Base-by-base conservation (phyloP, 2,329 filamentous ascomycete species). In the Ceratocystis huliohia region DNA sequence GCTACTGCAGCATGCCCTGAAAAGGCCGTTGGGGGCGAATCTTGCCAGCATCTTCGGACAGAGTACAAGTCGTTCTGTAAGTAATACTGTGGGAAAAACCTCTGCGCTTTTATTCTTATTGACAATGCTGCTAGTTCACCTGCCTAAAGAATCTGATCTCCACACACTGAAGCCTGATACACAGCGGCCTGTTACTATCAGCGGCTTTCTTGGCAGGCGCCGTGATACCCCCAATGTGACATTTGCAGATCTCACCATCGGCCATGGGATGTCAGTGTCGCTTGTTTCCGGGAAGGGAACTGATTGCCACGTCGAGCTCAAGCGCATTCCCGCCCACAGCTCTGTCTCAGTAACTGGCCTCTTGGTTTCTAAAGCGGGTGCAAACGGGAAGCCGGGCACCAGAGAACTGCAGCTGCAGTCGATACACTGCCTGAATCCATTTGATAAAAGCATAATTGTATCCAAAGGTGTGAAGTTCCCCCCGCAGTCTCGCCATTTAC, bases 381-480 rank as follows among this genome's bases (percentile, higher is more conserved):
- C 71, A 53, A 67, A 50, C n/a, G 70, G 70, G 28, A 64, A 70
- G 62, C 68, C 70, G 3, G 64, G 44, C 10, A 63, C 69, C 7
- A 68, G 71, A 56, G 70, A 72, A 15, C 63, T 70, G 2, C 69
- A 72, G 44, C 69, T 72, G 20, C 77, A 81, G 61, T 79, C 80
- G 2, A 81, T 96, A 7, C 78, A 83, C 56, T 81, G 83, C 63
- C 80, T 96, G 3, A 93, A 93, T 70, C 76, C 81, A 0, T 90
- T 95, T 65, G 84, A 88, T 0, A 82, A 83, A 56, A 84, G 92
- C 69, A 85, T 96, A 66, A 86, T 94, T 68, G 84, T 95, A 69
- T 88, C 87, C 1, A 78, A 85, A 17, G 86, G 88, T 61, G 88
- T 88, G 1, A 81, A 85, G 0, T 96, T 94, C 72, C 82, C 88